Base-by-base conservation (phyloP, 2,329 filamentous ascomycete species). In the Colletotrichum sp. region DNA sequence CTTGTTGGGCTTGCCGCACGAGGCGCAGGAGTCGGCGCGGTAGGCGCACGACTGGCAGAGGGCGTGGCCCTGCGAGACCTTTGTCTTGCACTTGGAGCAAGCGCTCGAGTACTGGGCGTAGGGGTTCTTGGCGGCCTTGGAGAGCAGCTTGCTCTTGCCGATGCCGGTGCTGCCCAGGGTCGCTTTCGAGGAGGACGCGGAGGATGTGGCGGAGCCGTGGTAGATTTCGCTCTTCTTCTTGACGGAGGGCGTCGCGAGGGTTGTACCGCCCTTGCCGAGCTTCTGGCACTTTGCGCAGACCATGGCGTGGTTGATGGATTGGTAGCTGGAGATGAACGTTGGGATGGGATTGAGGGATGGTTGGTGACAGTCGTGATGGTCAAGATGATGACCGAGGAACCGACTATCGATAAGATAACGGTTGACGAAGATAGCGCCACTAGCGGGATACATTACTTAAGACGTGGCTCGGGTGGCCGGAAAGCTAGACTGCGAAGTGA, bases 161-260 rank as follows among this genome's bases (percentile, higher is more conserved):
- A 93, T 85, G 38, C 91, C 91, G 15, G 87, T 90, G 75, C 88
- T 87, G 6, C 91, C 91, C 38, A 92, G 78, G 3, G 91, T 93
- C 48, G 89, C 85, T 71, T 86, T 88, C 76, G 85, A 84, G 28
- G 82, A 75, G 76, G 83, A 82, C 71, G 87, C 82, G 26, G 86
- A 85, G 60, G 85, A 84, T 15, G 89, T 85, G 2, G 90, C 83
- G 3, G 91, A 93, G 64, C 91, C 91, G 79, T 91, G 89, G 82
- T 93, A 93, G 85, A 93, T 91, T 68, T 93, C 92, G 80, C 84
- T 91, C 87, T 92, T 93, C 84, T 91, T 92, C 84, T 93, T 93
- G 77, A 93, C 91, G 32, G 87, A 89, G 0, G 92, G 92, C 0
- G 92, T 93, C 76, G 90, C 91, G 72, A 93, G 88, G 21, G 78